Base-by-base conservation (phyloP, 345 rosid species). In the Citrus mangshanensis region DNA sequence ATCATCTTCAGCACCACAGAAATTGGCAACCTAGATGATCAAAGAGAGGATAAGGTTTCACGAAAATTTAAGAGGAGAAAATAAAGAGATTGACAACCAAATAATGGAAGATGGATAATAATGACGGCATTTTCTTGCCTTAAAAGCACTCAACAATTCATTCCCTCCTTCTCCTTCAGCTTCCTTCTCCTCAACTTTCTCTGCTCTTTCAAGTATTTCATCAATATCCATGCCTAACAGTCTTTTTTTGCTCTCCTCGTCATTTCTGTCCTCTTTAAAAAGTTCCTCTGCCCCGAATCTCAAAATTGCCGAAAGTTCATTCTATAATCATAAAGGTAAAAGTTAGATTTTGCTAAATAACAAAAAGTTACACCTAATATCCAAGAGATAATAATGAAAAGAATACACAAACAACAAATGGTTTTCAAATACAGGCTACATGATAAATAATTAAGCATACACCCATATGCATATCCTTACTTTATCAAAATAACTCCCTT, bases 231-330 rank as follows among this genome's bases (percentile, higher is more conserved):
- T 89, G 78, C 94, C 85, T 73, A 94, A 86, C 55, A 97, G 86
- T 85, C 93, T 89, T 73, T 88, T 97, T 85, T 97, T 97, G 87
- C 93, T 93, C 88, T 97, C 98, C 85, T 97, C 99, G 72, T 97
- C 99, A 82, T 88, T 97, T 86, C 83, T 93, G 30, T 97, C 98
- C 76, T 94, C 99, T 87, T 97, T 97, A 81, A 94, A 94, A 77
- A 97, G 93, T 67, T 97, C 99, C 89, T 97, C 99, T 2, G 99
- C 98, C 63, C 98, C 99, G 84, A 97, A 97, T 86, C 99, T 93
- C 77, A 97, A 86, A 82, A 97, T 97, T 81, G 98, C 96, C 65
- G 99, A 97, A 61, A 97, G 90, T 88, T 97, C 99, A 73, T 97
- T 97, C 99, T 97, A 84, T 54, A 86, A 80, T 34, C 49, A 82